phyloP scores from a whole-genome alignment of 2,329 filamentous ascomycete genomes.

The Cytospora schulzeri region DNA sequence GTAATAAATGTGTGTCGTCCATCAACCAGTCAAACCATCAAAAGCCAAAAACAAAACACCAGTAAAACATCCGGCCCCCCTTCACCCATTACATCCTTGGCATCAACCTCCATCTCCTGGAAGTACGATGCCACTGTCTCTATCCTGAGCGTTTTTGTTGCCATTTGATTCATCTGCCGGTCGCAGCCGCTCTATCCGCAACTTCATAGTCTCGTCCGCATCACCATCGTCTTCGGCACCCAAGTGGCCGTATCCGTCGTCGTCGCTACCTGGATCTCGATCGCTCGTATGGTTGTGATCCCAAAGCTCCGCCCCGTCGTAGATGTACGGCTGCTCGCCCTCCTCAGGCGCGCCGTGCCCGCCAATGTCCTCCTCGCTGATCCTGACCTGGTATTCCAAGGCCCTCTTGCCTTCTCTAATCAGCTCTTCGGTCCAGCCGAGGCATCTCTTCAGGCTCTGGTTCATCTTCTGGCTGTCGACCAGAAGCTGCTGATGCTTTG shows the following conservation, averaged over 20 bases:
- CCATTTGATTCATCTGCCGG: constrained; percentile 11
- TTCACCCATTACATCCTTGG: neutral
- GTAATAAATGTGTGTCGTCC: constrained; percentile 7
- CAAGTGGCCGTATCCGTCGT: constrained; percentile 8
- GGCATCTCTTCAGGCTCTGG: constrained; percentile 85
- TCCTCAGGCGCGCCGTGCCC: constrained; percentile 73
- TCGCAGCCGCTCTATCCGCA: constrained; percentile 25
- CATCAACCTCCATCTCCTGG: constrained; percentile 22
- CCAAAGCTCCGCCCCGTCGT: constrained; percentile 26
- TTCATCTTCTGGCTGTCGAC: constrained; percentile 94
- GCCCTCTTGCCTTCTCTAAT: constrained; percentile 89
- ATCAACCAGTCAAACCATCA: neutral
- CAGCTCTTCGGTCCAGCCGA: constrained; percentile 86
- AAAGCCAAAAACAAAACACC: neutral
- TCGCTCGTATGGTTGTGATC: constrained; percentile 9
- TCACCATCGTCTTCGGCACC: constrained; percentile 11
- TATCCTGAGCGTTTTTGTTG: constrained; percentile 24
- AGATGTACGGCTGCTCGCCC: constrained; percentile 51
- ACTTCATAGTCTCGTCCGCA: constrained; percentile 24
- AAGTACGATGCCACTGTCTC: constrained; percentile 28
- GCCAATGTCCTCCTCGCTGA: constrained; percentile 79
- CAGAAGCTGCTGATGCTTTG: constrained; percentile 85
- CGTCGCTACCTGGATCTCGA: neutral
- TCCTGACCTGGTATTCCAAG: constrained; percentile 76
- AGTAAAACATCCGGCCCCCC: neutral